Evolutionary conservation across 768 basidiomycete species (phyloP).

Genomic region (Mycena capillaripes): DNA sequence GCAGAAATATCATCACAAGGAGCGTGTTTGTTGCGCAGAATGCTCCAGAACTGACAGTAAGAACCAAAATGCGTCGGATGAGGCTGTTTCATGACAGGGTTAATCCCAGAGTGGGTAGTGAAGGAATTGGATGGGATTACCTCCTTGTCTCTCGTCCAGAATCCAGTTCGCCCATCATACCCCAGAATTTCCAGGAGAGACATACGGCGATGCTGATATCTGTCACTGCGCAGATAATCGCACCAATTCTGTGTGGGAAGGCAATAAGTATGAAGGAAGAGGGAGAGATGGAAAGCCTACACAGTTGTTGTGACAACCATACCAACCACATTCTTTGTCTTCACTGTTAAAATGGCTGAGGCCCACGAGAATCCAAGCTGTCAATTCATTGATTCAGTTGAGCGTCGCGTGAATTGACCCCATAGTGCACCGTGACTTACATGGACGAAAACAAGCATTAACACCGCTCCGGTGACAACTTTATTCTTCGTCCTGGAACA

Average conservation of each 20-base stretch:
- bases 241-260: conserved; percentile 6
- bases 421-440: background rate
- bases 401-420: background rate
- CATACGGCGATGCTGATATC: conserved; percentile 4
- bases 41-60: conserved; percentile 16
- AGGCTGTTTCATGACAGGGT: background rate
- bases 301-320: background rate
- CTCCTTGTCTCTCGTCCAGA: background rate
- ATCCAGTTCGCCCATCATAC: background rate
- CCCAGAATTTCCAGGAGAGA: conserved; percentile 2
- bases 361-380: conserved; percentile 15
- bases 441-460: conserved; percentile 5
- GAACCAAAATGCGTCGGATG: background rate
- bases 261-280: background rate
- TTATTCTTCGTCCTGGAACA: background rate
- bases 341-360: background rate
- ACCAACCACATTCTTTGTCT: background rate
- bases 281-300: background rate
- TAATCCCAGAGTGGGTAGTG: background rate
- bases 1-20: conserved; percentile 10
- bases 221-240: conserved; percentile 15
- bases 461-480: background rate
- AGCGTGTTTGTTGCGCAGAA: conserved; percentile 12
- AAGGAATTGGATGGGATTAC: background rate
- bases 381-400: no score